phyloP scores from a whole-genome alignment of 2,329 filamentous ascomycete species.

The Exophiala bonariae region DNA sequence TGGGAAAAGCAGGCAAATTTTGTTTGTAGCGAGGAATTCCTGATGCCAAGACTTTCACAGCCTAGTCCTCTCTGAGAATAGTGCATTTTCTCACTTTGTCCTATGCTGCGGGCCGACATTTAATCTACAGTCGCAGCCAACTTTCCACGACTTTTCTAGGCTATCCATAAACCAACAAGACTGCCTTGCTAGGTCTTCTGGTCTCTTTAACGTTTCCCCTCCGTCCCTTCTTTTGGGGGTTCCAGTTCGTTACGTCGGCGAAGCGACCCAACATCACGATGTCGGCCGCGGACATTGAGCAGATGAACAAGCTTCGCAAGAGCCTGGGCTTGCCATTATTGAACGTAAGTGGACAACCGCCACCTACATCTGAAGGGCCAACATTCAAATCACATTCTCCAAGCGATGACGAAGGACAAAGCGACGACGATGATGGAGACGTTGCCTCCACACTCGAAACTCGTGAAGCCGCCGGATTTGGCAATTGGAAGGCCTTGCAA shows the following conservation, averaged over 20 bases:
- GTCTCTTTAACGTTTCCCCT: no score
- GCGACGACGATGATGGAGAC: constrained; percentile 65
- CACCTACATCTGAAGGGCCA: constrained; percentile 43
- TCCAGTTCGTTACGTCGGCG: no score
- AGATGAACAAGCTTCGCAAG: constrained; percentile 32
- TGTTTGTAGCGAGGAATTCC: neutral
- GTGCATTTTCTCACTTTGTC: no score
- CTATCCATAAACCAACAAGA: no score
- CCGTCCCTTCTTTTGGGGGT: no score
- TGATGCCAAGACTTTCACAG: constrained; percentile 12
- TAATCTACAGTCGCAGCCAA: no score
- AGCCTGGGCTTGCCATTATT: constrained; percentile 28
- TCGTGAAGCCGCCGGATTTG: constrained; percentile 43
- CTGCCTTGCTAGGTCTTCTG: no score
- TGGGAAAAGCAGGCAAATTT: neutral
- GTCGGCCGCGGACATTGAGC: constrained; percentile 27
- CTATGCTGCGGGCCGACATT: no score
- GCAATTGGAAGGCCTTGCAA: constrained; percentile 58
- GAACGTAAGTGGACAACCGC: constrained; percentile 25
- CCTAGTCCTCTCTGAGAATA: no score
- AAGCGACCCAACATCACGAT: constrained; percentile 21
- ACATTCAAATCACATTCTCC: constrained; percentile 52
- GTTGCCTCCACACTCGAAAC: constrained; percentile 80
- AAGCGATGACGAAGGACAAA: constrained; percentile 28
- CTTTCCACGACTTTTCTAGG: no score